Percentiles rank a stretch among this genome's conserved stretches.
These are phyloP conservation scores for Pichia sp. DNA, from an alignment of 1,139 yeast species.

Conservation along the genomic window DNA sequence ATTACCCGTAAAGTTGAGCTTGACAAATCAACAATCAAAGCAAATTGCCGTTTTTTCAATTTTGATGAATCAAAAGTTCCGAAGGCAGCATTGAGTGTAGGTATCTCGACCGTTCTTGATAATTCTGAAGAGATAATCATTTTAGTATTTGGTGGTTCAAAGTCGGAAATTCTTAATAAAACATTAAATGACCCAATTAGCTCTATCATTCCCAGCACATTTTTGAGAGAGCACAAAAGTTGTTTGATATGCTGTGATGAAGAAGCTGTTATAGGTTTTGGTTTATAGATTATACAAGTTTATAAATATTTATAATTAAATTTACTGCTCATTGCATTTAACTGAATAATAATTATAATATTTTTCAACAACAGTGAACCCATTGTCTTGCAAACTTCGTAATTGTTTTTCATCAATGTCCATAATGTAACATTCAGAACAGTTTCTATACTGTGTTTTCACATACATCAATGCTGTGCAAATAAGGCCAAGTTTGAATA, in stretches of 20 bases:
- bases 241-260: conserved; percentile 41
- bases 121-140: conserved; percentile 49
- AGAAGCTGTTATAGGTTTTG: conserved; percentile 14
- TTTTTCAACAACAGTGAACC: conserved; percentile 11
- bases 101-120: conserved; percentile 56
- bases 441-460: conserved; percentile 27
- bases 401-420: conserved; percentile 14
- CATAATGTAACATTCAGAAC: conserved; percentile 23
- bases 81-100: conserved; percentile 49
- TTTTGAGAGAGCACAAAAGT: conserved; percentile 41
- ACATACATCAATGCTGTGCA: conserved; percentile 56
- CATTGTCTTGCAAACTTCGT: conserved; percentile 13
- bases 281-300: background rate
- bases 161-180: conserved; percentile 40
- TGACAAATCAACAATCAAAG: conserved; percentile 48
- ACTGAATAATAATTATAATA: conserved; percentile 11
- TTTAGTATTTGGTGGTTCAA: conserved; percentile 42
- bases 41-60: conserved; percentile 51
- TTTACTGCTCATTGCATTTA: background rate
- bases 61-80: conserved; percentile 48
- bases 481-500: conserved; percentile 52
- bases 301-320: background rate
- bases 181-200: conserved; percentile 38
- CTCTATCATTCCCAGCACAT: conserved; percentile 40
- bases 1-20: conserved; percentile 45